Evolutionary conservation across 768 basidiomycete genomes (phyloP), one percentile per base, ranked within the genome.

Genomic region (Megacollybia marginata): DNA sequence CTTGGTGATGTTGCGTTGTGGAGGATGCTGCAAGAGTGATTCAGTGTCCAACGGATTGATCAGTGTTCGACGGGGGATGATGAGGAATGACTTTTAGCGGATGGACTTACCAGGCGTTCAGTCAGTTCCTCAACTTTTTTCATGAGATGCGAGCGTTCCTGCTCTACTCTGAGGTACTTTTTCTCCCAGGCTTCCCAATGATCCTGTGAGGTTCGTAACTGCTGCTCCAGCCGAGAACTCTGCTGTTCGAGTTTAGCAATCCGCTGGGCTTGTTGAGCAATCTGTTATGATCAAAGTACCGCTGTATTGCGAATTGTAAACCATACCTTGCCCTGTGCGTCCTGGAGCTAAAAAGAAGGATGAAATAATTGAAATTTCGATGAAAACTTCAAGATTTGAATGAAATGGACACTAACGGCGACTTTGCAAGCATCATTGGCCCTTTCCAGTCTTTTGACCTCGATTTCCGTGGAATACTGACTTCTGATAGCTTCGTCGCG

Each of bases 131-230:
- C 80, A 9, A 83, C 60, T 38, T 79, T 71, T 5, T 74, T 72
- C 8, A 79, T 69, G 10, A 87, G 72, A 5, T 72, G 70, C 31
- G 73, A 76, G 49, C 85, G 75, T 50, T 88, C 84, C 49, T 82
- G 72, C 53, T 89, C 85, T 43, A 86, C 83, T 13, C 85, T 79
- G 34, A 82, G 67, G 61, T 86, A 88, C 55, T 88, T 84, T 19
- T 86, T 85, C 62, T 88, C 87, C 87, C 87, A 89, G 56, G 84
- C 83, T 48, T 72, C 69, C 0, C 84, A 77, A 56, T 88, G 85
- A 18, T 86, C 85, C 62, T 88, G 88, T 87, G 86, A 89, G 56
- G 83, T 83, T 48, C 72, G 70, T 0, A 84, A 77, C 56, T 88
- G 87, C 46, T 82, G 79, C 62, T 86, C 87, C 84, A 85, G 87